phyloP scores from a whole-genome alignment of 192 early-diverging fungal species.

The Podila epigama region DNA sequence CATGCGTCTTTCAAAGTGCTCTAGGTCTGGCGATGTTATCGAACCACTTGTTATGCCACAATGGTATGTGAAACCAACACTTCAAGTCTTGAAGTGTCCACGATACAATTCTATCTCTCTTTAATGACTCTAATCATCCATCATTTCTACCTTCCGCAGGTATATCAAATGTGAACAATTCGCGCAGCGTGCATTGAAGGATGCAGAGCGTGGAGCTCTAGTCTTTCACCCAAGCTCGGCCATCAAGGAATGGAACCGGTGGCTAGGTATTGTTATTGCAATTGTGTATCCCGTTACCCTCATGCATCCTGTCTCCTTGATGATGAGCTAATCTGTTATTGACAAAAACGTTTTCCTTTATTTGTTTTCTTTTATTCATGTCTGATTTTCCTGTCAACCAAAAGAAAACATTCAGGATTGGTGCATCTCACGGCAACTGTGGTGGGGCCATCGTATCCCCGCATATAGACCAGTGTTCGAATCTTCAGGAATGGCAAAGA shows the following conservation, averaged over 20 bases:
- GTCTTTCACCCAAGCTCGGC: constrained; percentile 76
- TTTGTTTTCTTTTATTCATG: not conserved
- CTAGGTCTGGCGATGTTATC: constrained; percentile 92
- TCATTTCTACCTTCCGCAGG: constrained; percentile 14
- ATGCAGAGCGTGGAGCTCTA: constrained; percentile 70
- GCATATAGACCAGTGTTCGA: constrained; percentile 79
- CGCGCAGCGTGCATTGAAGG: constrained; percentile 71
- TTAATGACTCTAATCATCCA: not conserved
- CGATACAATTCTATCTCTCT: not conserved
- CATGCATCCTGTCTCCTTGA: too few relatives aligned
- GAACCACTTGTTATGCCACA: constrained; percentile 96
- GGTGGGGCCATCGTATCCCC: constrained; percentile 98
- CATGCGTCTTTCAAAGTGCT: constrained; percentile 75
- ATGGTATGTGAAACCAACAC: constrained; percentile 65
- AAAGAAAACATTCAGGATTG: constrained; percentile 87
- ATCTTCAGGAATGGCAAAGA: not conserved
- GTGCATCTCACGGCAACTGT: constrained; percentile 97
- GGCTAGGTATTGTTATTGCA: constrained; percentile 68
- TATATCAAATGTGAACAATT: constrained; percentile 85
- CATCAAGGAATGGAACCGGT: constrained; percentile 85
- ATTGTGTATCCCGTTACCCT: not conserved
- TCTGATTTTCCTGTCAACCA: not conserved
- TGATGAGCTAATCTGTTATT: too few relatives aligned
- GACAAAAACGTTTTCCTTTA: not conserved
- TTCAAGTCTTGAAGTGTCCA: not conserved